Conservation (phyloP, 1,284 basidiomycete species). For the Trichosporon faecale region DNA sequence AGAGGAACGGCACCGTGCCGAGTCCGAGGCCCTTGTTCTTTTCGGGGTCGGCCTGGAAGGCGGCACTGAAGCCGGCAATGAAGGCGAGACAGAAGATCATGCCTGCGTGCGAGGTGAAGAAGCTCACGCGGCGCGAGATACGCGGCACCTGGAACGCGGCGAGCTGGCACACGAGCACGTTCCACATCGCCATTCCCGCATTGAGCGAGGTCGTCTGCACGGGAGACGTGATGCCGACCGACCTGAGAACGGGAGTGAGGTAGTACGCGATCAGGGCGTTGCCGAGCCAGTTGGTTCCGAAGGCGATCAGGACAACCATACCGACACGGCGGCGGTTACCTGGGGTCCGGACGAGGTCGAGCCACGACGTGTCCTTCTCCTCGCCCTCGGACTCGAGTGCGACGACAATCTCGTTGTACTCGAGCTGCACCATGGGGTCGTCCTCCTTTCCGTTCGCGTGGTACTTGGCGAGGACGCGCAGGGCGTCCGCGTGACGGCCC, state of each 20-base stretch:
- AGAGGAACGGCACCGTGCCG: constrained; percentile 17
- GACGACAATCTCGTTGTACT: constrained; percentile 35
- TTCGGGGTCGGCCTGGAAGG: constrained; percentile 14
- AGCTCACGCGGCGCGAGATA: constrained; percentile 12
- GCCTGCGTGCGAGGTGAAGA: constrained; percentile 18
- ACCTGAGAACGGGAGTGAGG: constrained; percentile 25
- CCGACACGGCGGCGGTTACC: constrained; percentile 41
- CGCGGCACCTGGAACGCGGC: constrained; percentile 14
- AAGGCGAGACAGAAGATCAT: constrained; percentile 17
- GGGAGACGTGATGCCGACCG: constrained; percentile 20
- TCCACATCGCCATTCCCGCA: constrained; percentile 31
- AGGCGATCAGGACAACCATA: constrained; percentile 52
- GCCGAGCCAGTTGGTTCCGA: constrained; percentile 58
- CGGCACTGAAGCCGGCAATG: constrained; percentile 12
- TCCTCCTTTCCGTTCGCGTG: constrained; percentile 32
- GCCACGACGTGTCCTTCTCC: constrained; percentile 26
- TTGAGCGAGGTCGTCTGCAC: constrained; percentile 33
- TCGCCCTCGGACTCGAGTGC: constrained; percentile 32
- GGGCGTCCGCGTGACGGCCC: constrained; percentile 35
- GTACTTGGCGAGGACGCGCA: constrained; percentile 33
- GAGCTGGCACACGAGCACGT: constrained; percentile 20
- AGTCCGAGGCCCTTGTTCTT: constrained; percentile 15
- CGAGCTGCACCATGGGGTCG: constrained; percentile 31
- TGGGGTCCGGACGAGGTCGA: constrained; percentile 36
- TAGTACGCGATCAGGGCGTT: constrained; percentile 41